Evolutionary conservation across 2,329 filamentous ascomycete species (phyloP).

Genomic region (Hortaea werneckii): DNA sequence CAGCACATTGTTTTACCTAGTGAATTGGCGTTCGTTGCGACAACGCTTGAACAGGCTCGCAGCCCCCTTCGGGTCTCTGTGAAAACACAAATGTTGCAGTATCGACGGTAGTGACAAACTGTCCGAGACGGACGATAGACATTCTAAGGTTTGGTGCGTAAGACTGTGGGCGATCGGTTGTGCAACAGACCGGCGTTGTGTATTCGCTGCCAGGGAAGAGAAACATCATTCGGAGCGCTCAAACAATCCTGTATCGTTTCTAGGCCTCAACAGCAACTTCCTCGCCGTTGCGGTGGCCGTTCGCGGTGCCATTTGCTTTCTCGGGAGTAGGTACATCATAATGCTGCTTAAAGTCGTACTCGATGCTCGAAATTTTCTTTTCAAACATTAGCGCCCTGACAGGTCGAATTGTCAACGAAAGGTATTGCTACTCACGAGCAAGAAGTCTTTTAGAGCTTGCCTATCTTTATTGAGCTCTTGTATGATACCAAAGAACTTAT

Average conservation of each 20-base stretch:
- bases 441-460: slow-evolving; percentile 13
- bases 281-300: background rate
- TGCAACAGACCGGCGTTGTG: too few species aligned
- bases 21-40: too few species aligned
- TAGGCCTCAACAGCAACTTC: background rate
- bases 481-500: slow-evolving; percentile 16
- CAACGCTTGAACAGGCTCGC: too few species aligned
- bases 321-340: slow-evolving; percentile 5
- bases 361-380: slow-evolving; percentile 13
- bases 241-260: background rate
- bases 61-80: too few species aligned
- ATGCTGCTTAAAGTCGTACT: slow-evolving; percentile 18
- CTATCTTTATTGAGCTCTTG: slow-evolving; percentile 13
- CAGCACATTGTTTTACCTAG: too few species aligned
- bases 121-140: too few species aligned
- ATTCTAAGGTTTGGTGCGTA: too few species aligned
- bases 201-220: too few species aligned
- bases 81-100: too few species aligned
- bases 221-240: too few species aligned
- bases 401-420: background rate
- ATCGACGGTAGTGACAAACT: too few species aligned
- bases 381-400: background rate
- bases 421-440: slow-evolving; percentile 9
- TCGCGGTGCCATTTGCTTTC: background rate
- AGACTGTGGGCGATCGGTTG: too few species aligned